A percentile compares a stretch with the other conserved stretches of the same genome.
Conservation (phyloP, 345 rosid genomes). For the Salix purpurea region DNA sequence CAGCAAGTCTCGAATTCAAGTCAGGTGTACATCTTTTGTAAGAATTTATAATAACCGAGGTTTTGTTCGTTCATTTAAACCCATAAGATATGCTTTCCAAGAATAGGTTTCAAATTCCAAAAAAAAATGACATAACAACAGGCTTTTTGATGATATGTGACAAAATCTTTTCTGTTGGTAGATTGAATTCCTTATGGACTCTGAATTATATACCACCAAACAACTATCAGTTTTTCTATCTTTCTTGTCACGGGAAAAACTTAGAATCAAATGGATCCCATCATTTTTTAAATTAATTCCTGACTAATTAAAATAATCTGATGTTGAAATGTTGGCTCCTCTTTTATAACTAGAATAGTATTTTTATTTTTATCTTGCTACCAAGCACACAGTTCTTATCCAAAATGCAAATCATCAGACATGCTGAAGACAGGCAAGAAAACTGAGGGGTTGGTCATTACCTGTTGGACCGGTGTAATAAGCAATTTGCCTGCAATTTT, state of each 20-base stretch:
- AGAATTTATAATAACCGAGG: too few relatives aligned
- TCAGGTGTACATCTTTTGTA: too few relatives aligned
- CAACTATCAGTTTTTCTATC: neutral
- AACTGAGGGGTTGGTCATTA: conserved; percentile 8
- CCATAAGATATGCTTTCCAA: too few relatives aligned
- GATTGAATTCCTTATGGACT: neutral
- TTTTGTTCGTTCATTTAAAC: too few relatives aligned
- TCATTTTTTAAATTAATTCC: neutral
- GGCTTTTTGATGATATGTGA: neutral
- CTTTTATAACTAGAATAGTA: neutral
- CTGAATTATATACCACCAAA: neutral
- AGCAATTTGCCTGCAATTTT: conserved; percentile 70
- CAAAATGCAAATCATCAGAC: neutral
- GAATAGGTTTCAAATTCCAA: too few relatives aligned
- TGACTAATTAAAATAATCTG: neutral
- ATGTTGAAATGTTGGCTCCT: neutral
- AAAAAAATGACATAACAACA: neutral
- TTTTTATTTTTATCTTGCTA: neutral
- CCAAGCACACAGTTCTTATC: neutral
- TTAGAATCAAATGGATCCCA: neutral
- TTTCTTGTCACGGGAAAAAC: neutral
- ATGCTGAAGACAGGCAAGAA: neutral
- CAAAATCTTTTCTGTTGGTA: neutral
- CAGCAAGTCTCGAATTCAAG: too few relatives aligned
- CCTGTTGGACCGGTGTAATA: conserved; percentile 88